Percentiles rank a stretch among this genome's conserved stretches.
phyloP scores from a whole-genome alignment of 345 rosid species.

The Populus tremula region DNA sequence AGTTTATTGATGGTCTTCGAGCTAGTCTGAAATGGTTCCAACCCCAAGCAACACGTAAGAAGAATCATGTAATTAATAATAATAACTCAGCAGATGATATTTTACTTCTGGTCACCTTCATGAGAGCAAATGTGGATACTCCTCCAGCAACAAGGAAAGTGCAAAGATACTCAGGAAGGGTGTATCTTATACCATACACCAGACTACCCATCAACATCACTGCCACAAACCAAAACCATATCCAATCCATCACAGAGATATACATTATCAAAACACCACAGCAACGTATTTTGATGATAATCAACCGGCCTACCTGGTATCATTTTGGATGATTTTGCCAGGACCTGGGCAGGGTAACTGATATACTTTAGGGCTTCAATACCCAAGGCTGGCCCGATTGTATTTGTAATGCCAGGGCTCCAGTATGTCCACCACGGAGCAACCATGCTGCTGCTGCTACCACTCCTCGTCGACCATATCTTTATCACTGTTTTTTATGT shows the following conservation, averaged over 20 bases:
- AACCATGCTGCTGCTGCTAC: slow-evolving; percentile 35
- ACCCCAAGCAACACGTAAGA: background rate
- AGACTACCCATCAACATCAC: slow-evolving; percentile 93
- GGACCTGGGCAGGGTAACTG: slow-evolving; percentile 97
- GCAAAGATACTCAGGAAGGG: slow-evolving; percentile 73
- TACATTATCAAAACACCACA: too few species aligned
- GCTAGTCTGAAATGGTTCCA: slow-evolving; percentile 63
- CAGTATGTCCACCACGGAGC: slow-evolving; percentile 96
- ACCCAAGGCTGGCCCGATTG: slow-evolving; percentile 98
- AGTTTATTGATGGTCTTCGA: slow-evolving; percentile 90
- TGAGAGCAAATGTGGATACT: slow-evolving; percentile 74
- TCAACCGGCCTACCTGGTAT: slow-evolving; percentile 63
- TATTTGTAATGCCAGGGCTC: slow-evolving; percentile 97
- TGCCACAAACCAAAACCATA: slow-evolving; percentile 26
- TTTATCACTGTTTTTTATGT: slow-evolving; percentile 55
- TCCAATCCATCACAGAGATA: background rate
- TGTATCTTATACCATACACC: slow-evolving; percentile 82
- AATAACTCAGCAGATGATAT: background rate
- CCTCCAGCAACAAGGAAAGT: slow-evolving; percentile 93
- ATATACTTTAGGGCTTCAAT: slow-evolving; percentile 95
- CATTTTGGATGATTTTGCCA: slow-evolving; percentile 96
- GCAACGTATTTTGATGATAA: background rate
- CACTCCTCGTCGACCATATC: slow-evolving; percentile 67
- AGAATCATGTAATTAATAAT: background rate
- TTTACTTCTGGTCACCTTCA: slow-evolving; percentile 51